These are phyloP conservation scores for Penicillium occitanis DNA, from an alignment of 2,329 filamentous ascomycete genomes.

Conservation along the genomic window DNA sequence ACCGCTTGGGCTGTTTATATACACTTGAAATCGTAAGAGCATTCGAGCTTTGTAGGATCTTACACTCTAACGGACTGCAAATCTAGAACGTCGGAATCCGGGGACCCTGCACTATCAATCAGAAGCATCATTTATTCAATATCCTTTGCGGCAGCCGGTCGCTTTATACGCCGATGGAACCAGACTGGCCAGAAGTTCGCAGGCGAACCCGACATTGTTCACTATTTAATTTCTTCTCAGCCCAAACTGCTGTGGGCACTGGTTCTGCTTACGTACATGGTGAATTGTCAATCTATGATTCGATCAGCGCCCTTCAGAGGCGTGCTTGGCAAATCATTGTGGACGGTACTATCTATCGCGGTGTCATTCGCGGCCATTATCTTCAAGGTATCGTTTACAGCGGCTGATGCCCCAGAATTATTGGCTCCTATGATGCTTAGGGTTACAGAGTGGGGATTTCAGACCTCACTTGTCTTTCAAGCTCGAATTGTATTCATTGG, in stretches of 20 bases:
- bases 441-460: constrained; percentile 39
- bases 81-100: constrained; percentile 1
- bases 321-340: constrained; percentile 26
- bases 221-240: constrained; percentile 64
- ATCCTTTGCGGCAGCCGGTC: constrained; percentile 60
- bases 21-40: constrained; percentile 38
- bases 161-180: constrained; percentile 80
- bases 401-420: constrained; percentile 83
- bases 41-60: background rate
- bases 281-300: constrained; percentile 52
- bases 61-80: background rate
- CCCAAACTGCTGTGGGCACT: constrained; percentile 72
- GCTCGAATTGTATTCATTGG: constrained; percentile 53
- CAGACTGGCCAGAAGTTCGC: constrained; percentile 96
- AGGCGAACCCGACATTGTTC: constrained; percentile 83
- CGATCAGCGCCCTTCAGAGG: constrained; percentile 29
- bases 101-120: background rate
- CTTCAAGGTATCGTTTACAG: constrained; percentile 89
- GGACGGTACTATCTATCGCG: constrained; percentile 37
- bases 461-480: constrained; percentile 50
- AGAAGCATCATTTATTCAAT: constrained; percentile 31
- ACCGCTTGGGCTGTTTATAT: constrained; percentile 51
- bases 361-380: constrained; percentile 62
- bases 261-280: constrained; percentile 67
- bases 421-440: constrained; percentile 46